A percentile compares a stretch with the other conserved stretches of the same genome.
Evolutionary conservation across 805 yeast genomes (phyloP).

Genomic region (Vanderwaltozyma verrucispora): DNA sequence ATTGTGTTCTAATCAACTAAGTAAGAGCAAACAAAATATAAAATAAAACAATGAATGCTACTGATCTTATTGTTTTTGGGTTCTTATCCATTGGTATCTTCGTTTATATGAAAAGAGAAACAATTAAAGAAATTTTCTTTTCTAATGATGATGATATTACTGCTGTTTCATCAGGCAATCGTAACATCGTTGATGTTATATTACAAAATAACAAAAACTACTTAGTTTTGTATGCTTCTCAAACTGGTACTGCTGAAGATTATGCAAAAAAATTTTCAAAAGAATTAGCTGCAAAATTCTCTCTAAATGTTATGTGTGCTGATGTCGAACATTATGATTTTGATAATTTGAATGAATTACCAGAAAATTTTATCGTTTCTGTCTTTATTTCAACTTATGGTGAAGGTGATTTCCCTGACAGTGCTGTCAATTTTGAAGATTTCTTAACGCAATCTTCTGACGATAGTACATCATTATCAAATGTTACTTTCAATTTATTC

Average conservation of each 20-base stretch:
- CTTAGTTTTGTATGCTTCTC: conserved; percentile 82
- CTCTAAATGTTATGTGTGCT: conserved; percentile 71
- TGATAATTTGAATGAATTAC: conserved; percentile 60
- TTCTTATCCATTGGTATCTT: conserved; percentile 14
- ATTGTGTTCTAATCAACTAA: no score
- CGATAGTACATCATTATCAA: conserved; percentile 39
- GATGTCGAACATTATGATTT: conserved; percentile 85
- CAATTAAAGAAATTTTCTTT: conserved; percentile 10
- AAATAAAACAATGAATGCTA: conserved; percentile 41
- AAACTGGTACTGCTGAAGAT: conserved; percentile 98
- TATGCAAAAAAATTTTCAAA: conserved; percentile 85
- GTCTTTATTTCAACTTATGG: conserved; percentile 91
- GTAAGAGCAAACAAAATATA: no score
- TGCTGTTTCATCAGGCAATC: conserved; percentile 33
- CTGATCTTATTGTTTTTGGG: conserved; percentile 59
- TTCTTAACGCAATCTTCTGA: conserved; percentile 47
- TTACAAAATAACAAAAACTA: conserved; percentile 59
- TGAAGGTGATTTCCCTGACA: conserved; percentile 97
- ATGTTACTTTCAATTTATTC: conserved; percentile 61
- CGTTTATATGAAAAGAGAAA: conserved; percentile 4
- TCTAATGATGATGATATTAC: conserved; percentile 31
- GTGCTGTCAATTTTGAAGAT: conserved; percentile 72
- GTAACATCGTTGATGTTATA: conserved; percentile 52
- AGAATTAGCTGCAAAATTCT: conserved; percentile 74
- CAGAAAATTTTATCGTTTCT: conserved; percentile 49